These are phyloP conservation scores for Rhododendron ferrugineum DNA, from an alignment of 148 eudicot species.

Conservation along the genomic window DNA sequence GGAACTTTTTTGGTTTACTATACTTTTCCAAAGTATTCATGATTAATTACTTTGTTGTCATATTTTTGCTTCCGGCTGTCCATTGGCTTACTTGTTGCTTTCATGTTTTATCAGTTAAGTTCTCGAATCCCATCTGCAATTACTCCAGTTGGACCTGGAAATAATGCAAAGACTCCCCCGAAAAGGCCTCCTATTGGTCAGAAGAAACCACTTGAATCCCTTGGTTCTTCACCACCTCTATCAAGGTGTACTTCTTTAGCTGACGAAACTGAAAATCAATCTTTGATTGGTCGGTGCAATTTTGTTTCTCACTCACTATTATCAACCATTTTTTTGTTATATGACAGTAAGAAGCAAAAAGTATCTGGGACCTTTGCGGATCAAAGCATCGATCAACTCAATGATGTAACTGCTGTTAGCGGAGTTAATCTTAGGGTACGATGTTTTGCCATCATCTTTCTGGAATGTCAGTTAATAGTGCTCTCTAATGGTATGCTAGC, in stretches of 20 bases:
- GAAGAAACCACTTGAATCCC: constrained; percentile 76
- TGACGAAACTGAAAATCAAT: background rate
- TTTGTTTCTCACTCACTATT: background rate
- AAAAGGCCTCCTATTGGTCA: constrained; percentile 62
- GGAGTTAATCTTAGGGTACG: constrained; percentile 93
- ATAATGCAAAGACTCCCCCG: constrained; percentile 47
- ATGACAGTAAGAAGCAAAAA: constrained; percentile 86
- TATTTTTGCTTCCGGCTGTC: background rate
- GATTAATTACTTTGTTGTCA: background rate
- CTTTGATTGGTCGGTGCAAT: background rate
- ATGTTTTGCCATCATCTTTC: background rate
- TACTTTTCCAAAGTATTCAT: background rate
- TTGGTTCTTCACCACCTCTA: constrained; percentile 66
- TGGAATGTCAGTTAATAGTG: background rate
- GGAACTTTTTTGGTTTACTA: background rate
- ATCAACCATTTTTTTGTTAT: background rate
- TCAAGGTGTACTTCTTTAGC: constrained; percentile 46
- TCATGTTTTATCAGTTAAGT: constrained; percentile 24
- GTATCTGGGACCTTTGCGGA: constrained; percentile 58
- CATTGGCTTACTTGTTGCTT: constrained; percentile 11
- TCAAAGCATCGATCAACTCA: constrained; percentile 97
- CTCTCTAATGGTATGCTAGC: background rate
- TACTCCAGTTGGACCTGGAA: constrained; percentile 35
- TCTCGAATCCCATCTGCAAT: constrained; percentile 41
- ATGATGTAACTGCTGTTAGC: constrained; percentile 98